Conservation (phyloP, 805 yeast genomes). For the Candida andamanensis region DNA sequence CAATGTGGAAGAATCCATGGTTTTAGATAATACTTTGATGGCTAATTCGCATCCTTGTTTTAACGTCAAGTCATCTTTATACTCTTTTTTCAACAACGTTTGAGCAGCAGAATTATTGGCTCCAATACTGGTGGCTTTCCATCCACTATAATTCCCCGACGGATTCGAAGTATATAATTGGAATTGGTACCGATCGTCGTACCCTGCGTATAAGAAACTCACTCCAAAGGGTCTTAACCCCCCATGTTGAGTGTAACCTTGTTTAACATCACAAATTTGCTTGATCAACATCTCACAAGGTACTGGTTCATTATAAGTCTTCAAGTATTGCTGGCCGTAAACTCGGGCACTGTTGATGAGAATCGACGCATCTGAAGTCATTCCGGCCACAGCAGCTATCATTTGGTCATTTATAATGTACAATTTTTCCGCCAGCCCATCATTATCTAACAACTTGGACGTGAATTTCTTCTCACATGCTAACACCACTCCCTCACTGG, state of each 20-base stretch:
- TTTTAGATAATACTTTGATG: conserved; percentile 84
- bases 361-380: conserved; percentile 94
- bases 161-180: conserved; percentile 95
- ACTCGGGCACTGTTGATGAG: conserved; percentile 83
- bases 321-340: conserved; percentile 76
- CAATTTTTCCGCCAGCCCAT: conserved; percentile 87
- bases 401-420: conserved; percentile 78
- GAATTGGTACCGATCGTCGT: conserved; percentile 83
- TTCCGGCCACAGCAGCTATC: conserved; percentile 95
- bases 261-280: conserved; percentile 86
- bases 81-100: conserved; percentile 91
- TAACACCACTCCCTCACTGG: conserved; percentile 82
- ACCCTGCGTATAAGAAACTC: conserved; percentile 92
- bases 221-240: conserved; percentile 99
- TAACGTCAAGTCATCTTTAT: conserved; percentile 70
- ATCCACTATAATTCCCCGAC: conserved; percentile 94
- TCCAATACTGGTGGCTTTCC: conserved; percentile 98
- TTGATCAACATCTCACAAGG: conserved; percentile 92
- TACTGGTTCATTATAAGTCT: conserved; percentile 84
- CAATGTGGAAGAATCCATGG: conserved; percentile 83
- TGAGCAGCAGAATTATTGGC: conserved; percentile 96
- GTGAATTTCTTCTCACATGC: conserved; percentile 98
- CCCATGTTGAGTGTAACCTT: conserved; percentile 98
- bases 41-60: conserved; percentile 84
- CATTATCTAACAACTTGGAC: conserved; percentile 87